These are phyloP conservation scores for Piper longum DNA, from an alignment of 164 flowering plant genomes.

Conservation along the genomic window DNA sequence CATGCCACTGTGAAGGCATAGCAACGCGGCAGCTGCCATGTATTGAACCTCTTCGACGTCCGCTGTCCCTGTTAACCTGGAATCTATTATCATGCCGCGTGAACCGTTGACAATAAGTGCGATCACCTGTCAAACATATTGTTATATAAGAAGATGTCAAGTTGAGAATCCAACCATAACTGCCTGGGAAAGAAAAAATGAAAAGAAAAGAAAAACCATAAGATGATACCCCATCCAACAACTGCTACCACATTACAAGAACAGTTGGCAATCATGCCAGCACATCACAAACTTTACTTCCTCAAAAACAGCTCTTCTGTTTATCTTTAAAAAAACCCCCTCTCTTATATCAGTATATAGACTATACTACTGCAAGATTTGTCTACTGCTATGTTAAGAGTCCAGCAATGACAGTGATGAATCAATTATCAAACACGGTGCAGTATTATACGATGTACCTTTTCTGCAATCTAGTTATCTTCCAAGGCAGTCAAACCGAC, in stretches of 20 bases:
- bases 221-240: neutral
- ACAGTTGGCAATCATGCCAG: neutral
- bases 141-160: too few relatives aligned
- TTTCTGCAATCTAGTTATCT: slow-evolving; percentile 11
- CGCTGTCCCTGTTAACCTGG: slow-evolving; percentile 13
- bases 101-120: slow-evolving; percentile 19
- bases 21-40: slow-evolving; percentile 25
- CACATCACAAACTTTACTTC: neutral
- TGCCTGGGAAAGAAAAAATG: neutral
- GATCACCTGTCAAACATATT: slow-evolving; percentile 17
- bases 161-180: neutral
- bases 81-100: slow-evolving; percentile 21
- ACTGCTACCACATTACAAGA: too few relatives aligned
- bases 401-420: neutral
- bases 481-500: neutral
- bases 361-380: too few relatives aligned
- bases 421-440: neutral
- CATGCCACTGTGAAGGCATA: slow-evolving; percentile 19
- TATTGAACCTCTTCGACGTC: slow-evolving; percentile 9
- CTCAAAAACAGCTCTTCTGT: neutral
- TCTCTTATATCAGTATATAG: too few relatives aligned
- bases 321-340: too few relatives aligned
- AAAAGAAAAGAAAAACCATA: neutral
- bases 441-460: neutral
- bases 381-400: neutral